Evolutionary conservation across 176 grass and related monocot genomes (phyloP), one percentile per base, ranked within the genome.

Genomic region (Zoysia japonica): DNA sequence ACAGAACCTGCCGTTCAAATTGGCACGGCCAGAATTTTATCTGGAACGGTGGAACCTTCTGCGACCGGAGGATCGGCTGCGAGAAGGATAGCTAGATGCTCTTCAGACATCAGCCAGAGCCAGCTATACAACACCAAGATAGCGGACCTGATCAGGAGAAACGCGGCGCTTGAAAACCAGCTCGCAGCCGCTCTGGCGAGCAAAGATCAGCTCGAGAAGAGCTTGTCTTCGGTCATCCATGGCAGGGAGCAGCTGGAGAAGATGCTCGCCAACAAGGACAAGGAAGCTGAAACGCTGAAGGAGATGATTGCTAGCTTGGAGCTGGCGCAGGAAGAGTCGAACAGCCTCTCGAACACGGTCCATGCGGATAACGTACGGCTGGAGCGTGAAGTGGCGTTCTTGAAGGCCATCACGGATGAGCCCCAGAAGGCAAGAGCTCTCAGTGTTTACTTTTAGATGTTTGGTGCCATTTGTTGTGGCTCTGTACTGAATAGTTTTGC

Each of bases 381-480:
- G 3, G 92, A 98, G 75, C 90, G 88, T 50, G 92, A 98, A 44
- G 96, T 98, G 56, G 92, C 96, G 1, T 98, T 89, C 87, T 77
- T 98, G 57, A 98, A 98, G 74, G 96, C 92, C 17, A 80, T 98
- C 78, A 62, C 88, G 11, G 96, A 94, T 65, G 92, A 93, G n/a
- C 93, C 88, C 56, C 90, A 92, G 62, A 93, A 98, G 92, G 96
- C 77, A 88, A 89, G 72, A 61, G 40, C 54, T 51, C 19, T 61
- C 20, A 55, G 60, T 71, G 7, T 43, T 68, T 19, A 60, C 43
- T 45, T 12, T 19, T 77, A 76, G 6, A 37, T 67, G 7, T 35
- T 5, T 51, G 11, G 11, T 77, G 13, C 37, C 48, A 41, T 44
- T 44, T 48, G 8, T 54, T 50, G 43, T 67, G 6, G 6, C 12